Base-by-base conservation (phyloP, 371 early-diverging fungal species). In the Mucor indicus region DNA sequence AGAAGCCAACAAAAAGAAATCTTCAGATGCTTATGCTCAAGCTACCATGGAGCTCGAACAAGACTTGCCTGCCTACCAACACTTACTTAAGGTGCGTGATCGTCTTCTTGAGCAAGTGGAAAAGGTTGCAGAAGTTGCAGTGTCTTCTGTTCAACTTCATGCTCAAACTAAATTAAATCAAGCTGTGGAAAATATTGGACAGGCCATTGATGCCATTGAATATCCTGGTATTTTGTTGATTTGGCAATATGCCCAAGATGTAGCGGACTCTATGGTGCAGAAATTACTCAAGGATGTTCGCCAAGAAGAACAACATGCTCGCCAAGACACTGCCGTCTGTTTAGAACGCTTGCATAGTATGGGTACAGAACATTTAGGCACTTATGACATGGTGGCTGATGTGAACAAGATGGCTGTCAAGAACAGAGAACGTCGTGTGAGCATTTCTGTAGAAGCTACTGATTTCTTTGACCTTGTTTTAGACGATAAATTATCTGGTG, bases 161-260 rank as follows among this genome's bases (percentile, higher is more conserved):
- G 69, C 89, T 5, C 55, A 69, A 10, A 60, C 72, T 22, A 67
- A 69, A 31, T 61, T 92, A 19, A 54, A 53, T 38, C 65, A 72
- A 32, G 80, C 85, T 33, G 75, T 86, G 27, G 83, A 85, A 27
- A 55, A 79, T 19, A 62, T 92, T 24, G 80, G 87, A 47, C 61
- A 75, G 15, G 79, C 80, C 17, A 77, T 80, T 38, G 75, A 82
- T 13, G 72, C 79, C 39, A 78, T 91, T 15, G 83, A 86, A 48
- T 96, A 88, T 69, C 80, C 83, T 15, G 94, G 96, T 19, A 56
- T 93, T 41, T 57, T 91, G 19, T 80, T 87, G 45, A 77, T 87
- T 43, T 91, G 91, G 90, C 80, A 84, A 51, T 96, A 93, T 62
- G 92, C 94, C 13, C 80, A 86, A 38, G 85, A 85, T 52, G 69